These are phyloP conservation scores for Fusarium continuum DNA, from an alignment of 2,329 filamentous ascomycete species.

Conservation along the genomic window DNA sequence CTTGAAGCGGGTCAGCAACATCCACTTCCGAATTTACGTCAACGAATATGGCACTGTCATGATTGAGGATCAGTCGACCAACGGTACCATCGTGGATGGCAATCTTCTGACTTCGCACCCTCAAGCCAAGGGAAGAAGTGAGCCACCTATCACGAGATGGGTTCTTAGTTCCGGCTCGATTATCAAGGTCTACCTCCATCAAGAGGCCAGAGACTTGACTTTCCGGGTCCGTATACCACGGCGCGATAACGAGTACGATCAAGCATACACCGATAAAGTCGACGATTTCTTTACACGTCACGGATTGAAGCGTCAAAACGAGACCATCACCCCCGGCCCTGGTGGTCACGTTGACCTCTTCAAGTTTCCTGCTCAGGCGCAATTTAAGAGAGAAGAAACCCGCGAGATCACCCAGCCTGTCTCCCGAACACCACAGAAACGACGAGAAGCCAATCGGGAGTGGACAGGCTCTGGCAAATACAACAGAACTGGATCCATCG, in stretches of 20 bases:
- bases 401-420: conserved; percentile 27
- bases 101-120: conserved; percentile 64
- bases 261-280: conserved; percentile 75
- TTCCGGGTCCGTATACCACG: conserved; percentile 89
- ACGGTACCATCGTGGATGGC: conserved; percentile 88
- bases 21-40: conserved; percentile 94
- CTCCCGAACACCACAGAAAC: conserved; percentile 33
- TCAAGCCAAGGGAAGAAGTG: conserved; percentile 48
- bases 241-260: conserved; percentile 71
- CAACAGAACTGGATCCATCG: conserved; percentile 82
- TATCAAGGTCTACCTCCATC: conserved; percentile 72
- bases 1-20: conserved; percentile 82
- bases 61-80: conserved; percentile 95
- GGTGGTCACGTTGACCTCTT: conserved; percentile 57
- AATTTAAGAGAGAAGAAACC: conserved; percentile 32
- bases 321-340: conserved; percentile 58
- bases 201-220: conserved; percentile 67
- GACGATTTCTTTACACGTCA: conserved; percentile 67
- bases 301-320: conserved; percentile 48
- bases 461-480: conserved; percentile 89
- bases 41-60: conserved; percentile 88
- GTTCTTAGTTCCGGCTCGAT: conserved; percentile 78
- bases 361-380: conserved; percentile 38
- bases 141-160: conserved; percentile 53
- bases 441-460: conserved; percentile 58